Evolutionary conservation across 805 yeast species (phyloP).

Genomic region (Candida lessepsii): DNA sequence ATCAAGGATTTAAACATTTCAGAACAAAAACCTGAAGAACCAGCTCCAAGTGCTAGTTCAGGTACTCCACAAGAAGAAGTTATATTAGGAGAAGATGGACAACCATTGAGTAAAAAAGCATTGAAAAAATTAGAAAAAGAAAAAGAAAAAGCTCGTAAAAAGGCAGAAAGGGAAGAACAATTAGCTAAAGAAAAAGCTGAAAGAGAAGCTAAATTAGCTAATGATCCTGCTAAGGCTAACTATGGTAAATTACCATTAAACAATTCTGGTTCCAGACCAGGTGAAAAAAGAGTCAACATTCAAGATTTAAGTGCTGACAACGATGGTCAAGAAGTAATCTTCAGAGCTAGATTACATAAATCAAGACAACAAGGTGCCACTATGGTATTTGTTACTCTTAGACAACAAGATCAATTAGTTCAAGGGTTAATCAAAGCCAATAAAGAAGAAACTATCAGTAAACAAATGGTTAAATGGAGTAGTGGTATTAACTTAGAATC

Average conservation of each 20-base stretch:
- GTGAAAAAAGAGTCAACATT: constrained; percentile 60
- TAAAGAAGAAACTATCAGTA: constrained; percentile 71
- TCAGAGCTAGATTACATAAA: constrained; percentile 93
- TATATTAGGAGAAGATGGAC: constrained; percentile 68
- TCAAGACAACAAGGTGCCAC: constrained; percentile 96
- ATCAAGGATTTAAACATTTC: constrained; percentile 17
- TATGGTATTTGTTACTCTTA: constrained; percentile 82
- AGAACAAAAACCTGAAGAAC: constrained; percentile 13
- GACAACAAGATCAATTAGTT: constrained; percentile 82
- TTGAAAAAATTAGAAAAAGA: constrained; percentile 92
- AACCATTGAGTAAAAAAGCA: constrained; percentile 90
- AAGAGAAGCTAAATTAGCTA: constrained; percentile 62
- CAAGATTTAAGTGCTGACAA: constrained; percentile 53
- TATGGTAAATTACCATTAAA: constrained; percentile 89
- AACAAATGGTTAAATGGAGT: constrained; percentile 97
- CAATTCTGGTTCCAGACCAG: constrained; percentile 73
- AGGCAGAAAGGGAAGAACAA: constrained; percentile 89
- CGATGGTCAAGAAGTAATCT: constrained; percentile 74
- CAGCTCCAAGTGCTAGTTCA: neutral
- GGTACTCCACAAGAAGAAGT: constrained; percentile 11
- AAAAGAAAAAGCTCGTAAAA: constrained; percentile 87
- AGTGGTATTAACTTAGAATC: constrained; percentile 82
- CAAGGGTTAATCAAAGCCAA: constrained; percentile 84
- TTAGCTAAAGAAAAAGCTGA: constrained; percentile 84
- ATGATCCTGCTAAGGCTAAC: constrained; percentile 81